These are phyloP conservation scores for Actinomucor elegans DNA, from an alignment of 371 early-diverging fungal species.

Conservation along the genomic window DNA sequence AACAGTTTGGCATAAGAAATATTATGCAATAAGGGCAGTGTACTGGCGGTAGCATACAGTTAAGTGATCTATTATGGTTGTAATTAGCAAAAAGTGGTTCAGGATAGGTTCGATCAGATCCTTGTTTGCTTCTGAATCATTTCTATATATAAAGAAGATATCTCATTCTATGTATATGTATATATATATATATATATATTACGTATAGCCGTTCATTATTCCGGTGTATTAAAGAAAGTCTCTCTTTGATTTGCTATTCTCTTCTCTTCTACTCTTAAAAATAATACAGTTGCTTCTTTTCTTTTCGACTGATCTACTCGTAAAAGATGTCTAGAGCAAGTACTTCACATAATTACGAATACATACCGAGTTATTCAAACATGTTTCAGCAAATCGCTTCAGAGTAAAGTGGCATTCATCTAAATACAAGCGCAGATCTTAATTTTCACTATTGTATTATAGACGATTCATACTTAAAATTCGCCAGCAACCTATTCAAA, in stretches of 20 bases:
- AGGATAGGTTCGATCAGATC: too few species aligned
- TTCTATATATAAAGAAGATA: too few species aligned
- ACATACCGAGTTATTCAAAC: conserved; percentile 13
- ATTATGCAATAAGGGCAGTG: conserved; percentile 1
- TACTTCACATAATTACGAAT: conserved; percentile 16
- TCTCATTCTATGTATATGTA: neutral
- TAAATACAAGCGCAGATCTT: neutral
- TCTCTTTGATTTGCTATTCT: neutral
- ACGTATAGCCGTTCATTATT: conserved; percentile 6
- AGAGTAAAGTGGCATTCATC: conserved; percentile 15
- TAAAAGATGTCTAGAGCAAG: conserved; percentile 23
- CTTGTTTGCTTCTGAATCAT: too few species aligned
- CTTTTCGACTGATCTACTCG: neutral
- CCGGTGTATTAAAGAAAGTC: neutral
- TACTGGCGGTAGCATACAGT: neutral
- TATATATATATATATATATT: neutral
- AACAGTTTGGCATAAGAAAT: conserved; percentile 1
- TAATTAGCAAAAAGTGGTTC: neutral
- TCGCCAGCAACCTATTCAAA: conserved; percentile 41
- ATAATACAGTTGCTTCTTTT: conserved; percentile 2
- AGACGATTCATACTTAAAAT: conserved; percentile 24
- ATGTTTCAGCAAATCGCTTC: conserved; percentile 13
- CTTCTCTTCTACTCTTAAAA: conserved; percentile 1
- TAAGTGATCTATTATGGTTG: neutral
- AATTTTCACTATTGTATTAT: neutral